Conservation (phyloP, 257 asterid species). For the Oldenlandia corymbosa region DNA sequence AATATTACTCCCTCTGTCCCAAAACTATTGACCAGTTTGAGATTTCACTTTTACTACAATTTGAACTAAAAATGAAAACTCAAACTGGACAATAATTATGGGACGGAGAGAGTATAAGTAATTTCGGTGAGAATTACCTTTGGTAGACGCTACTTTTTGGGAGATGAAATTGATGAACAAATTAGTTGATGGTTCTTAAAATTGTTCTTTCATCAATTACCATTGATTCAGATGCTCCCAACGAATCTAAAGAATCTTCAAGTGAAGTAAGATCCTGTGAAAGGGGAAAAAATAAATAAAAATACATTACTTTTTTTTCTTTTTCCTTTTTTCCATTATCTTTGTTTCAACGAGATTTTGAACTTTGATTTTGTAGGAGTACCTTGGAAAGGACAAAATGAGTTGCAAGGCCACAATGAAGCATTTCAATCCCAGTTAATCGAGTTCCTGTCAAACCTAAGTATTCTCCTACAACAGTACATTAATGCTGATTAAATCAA, state of each 20-base stretch:
- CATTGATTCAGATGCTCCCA: background rate
- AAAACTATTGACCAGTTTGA: too few species aligned
- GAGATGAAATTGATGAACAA: background rate
- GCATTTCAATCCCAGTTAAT: slow-evolving; percentile 25
- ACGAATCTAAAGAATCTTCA: slow-evolving; percentile 15
- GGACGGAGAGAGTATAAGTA: too few species aligned
- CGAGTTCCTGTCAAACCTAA: slow-evolving; percentile 22
- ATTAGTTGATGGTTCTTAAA: slow-evolving; percentile 9
- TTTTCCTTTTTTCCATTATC: too few species aligned
- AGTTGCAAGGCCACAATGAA: slow-evolving; percentile 31
- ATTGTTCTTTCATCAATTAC: background rate
- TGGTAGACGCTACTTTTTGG: slow-evolving; percentile 7
- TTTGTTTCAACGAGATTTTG: too few species aligned
- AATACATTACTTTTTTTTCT: too few species aligned
- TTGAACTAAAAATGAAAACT: too few species aligned
- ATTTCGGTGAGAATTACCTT: slow-evolving; percentile 8
- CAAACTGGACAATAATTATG: too few species aligned
- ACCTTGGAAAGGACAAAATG: slow-evolving; percentile 31
- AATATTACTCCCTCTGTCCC: too few species aligned
- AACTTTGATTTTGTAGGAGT: too few species aligned
- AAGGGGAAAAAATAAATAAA: too few species aligned
- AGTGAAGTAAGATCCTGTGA: slow-evolving; percentile 16
- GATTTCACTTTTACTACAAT: too few species aligned
- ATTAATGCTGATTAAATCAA: too few species aligned
- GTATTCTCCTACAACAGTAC: slow-evolving; percentile 19